Base-by-base conservation (phyloP, 2,329 filamentous ascomycete genomes). In the Fusarium chuoi region DNA sequence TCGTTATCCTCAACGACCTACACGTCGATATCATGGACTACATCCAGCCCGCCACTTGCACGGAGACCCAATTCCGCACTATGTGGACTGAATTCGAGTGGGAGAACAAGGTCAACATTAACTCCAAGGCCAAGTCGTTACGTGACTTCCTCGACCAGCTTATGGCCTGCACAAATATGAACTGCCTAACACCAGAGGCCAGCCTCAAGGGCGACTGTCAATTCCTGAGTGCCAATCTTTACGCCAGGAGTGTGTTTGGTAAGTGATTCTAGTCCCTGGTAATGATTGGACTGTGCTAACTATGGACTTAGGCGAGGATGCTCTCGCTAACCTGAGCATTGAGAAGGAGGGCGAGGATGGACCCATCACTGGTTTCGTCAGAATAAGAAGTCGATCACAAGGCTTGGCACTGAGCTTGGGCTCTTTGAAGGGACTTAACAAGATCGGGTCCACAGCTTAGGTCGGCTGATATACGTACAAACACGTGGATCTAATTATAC, bases 51-150 rank as follows among this genome's bases (percentile, higher is more conserved):
- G 96, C 96, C 12, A 92, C 95, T 22, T 99, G 96, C 87, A 96
- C 94, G 9, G 96, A 99, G 87, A 98, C 96, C 17, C 95, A 98
- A 80, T 99, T 99, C 91, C 91, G 96, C 68, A 97, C 94, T n/a
- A 99, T 99, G 96, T 99, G 96, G 96, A 99, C 96, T 42, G 96
- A 99, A 82, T 99, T 99, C 77, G 96, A 99, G 82, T 99, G 96
- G 96, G 96, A 99, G 88, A 99, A 99, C 87, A 99, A 99, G 89
- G 96, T 99, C 83, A 99, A 99, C 86, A 98, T 99, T 86, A 98
- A 98, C 85, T 97, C 94, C 74, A 98, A 98, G 88, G 94, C 94
- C 76, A 97, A 96, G 87, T 93, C 90, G 35, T 87, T 99, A 70
- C 91, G 96, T 56, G 94, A 97, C 26, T 99, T 99, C 90, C 86